Evolutionary conservation across 2,329 filamentous ascomycete species (phyloP).

Genomic region (Scedosporium dehoogii): DNA sequence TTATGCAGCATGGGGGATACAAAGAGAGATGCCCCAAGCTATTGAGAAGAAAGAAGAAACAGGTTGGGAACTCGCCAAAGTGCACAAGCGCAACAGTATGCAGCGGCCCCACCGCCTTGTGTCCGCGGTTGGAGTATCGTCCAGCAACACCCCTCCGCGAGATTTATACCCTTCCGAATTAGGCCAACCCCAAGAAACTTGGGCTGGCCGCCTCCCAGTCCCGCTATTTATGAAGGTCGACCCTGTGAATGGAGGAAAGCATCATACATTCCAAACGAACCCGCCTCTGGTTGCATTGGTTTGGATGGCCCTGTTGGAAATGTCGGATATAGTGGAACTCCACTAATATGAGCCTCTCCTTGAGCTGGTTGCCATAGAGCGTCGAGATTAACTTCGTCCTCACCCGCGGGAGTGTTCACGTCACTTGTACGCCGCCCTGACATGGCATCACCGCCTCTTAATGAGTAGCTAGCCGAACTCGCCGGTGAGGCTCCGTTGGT

Average conservation of each 20-base stretch:
- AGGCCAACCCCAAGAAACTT: no score
- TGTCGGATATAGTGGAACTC: background rate
- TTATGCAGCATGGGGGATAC: background rate
- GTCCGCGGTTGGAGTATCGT: background rate
- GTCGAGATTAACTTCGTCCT: slow-evolving; percentile 5
- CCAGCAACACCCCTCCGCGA: background rate
- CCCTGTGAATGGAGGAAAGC: background rate
- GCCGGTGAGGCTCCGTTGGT: background rate
- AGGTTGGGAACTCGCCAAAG: no score
- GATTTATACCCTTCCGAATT: background rate
- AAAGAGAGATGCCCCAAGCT: background rate
- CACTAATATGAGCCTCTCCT: background rate
- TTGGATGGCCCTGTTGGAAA: background rate
- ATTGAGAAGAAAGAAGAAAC: no score
- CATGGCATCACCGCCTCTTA: background rate
- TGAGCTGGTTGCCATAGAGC: background rate
- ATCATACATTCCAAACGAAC: slow-evolving; percentile 1
- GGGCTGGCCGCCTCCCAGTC: background rate
- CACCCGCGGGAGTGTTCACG: background rate
- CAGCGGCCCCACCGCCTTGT: no score
- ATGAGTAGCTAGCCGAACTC: slow-evolving; percentile 1
- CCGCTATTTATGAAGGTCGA: background rate
- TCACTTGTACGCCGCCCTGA: background rate
- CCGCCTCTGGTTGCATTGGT: background rate
- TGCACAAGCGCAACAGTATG: no score